These are phyloP conservation scores for Cladophialophora bantiana DNA, from an alignment of 2,329 filamentous ascomycete genomes.

Conservation along the genomic window DNA sequence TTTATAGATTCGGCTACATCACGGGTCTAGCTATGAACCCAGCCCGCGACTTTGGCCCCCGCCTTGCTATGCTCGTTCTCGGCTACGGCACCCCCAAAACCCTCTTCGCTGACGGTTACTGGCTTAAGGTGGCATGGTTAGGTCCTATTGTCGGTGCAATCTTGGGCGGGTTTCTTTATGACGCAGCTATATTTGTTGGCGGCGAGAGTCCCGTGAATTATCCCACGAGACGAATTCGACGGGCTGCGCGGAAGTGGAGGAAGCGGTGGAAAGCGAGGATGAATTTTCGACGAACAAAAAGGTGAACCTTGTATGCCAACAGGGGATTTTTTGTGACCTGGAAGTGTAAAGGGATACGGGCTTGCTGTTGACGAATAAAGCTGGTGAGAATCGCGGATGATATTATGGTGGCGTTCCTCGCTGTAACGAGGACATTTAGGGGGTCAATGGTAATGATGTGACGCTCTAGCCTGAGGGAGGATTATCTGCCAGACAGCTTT, in stretches of 20 bases:
- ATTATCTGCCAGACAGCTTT: no score
- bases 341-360: neutral
- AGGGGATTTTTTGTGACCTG: neutral
- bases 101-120: slow-evolving; percentile 55
- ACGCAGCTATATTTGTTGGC: slow-evolving; percentile 59
- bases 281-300: neutral
- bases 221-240: slow-evolving; percentile 52
- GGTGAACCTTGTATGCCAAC: neutral
- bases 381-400: neutral
- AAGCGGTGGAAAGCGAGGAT: slow-evolving; percentile 21
- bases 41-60: slow-evolving; percentile 58
- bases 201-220: slow-evolving; percentile 62
- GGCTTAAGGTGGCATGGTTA: slow-evolving; percentile 53
- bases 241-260: slow-evolving; percentile 52
- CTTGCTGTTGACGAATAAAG: neutral
- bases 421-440: no score
- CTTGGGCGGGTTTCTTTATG: slow-evolving; percentile 58
- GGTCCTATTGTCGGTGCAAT: slow-evolving; percentile 50
- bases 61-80: slow-evolving; percentile 54
- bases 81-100: slow-evolving; percentile 52
- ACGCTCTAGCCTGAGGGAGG: no score
- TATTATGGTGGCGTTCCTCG: no score
- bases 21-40: slow-evolving; percentile 60
- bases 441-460: no score
- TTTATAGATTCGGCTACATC: slow-evolving; percentile 51